A percentile compares a stretch with the other conserved stretches of the same genome.
phyloP scores from a whole-genome alignment of 2,329 filamentous ascomycete genomes.

The Pseudogymnoascus sp. region DNA sequence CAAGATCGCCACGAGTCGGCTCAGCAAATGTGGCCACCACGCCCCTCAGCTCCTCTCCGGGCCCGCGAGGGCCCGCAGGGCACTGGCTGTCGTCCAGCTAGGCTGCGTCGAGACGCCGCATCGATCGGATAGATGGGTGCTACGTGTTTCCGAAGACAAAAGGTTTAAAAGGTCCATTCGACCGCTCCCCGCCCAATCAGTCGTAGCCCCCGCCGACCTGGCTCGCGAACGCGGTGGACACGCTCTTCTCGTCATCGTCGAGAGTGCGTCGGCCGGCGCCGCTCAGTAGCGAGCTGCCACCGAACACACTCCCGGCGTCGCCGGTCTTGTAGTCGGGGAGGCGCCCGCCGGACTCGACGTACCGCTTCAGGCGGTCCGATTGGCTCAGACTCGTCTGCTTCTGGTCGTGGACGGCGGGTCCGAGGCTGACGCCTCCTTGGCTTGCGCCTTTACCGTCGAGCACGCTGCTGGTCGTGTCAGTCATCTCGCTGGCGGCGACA shows the following conservation, averaged over 20 bases:
- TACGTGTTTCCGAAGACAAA: slow-evolving; percentile 11
- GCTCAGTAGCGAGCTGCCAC: slow-evolving; percentile 44
- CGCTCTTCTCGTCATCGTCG: slow-evolving; percentile 94
- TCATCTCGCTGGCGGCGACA: slow-evolving; percentile 82
- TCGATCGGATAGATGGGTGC: slow-evolving; percentile 9
- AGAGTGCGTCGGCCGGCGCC: slow-evolving; percentile 33
- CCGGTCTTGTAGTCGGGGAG: slow-evolving; percentile 45
- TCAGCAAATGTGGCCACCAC: slow-evolving; percentile 8
- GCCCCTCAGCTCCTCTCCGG: slow-evolving; percentile 3
- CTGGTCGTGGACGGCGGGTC: slow-evolving; percentile 36
- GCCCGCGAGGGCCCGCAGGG: slow-evolving; percentile 4
- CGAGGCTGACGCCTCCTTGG: slow-evolving; percentile 79
- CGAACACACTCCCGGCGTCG: slow-evolving; percentile 59
- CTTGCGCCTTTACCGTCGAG: slow-evolving; percentile 67
- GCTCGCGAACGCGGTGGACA: slow-evolving; percentile 94
- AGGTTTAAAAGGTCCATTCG: slow-evolving; percentile 6
- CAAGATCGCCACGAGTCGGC: slow-evolving; percentile 8
- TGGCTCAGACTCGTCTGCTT: slow-evolving; percentile 70
- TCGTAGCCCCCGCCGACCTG: slow-evolving; percentile 59
- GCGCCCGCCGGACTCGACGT: slow-evolving; percentile 78
- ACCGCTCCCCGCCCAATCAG: slow-evolving; percentile 23
- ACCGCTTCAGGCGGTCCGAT: slow-evolving; percentile 86
- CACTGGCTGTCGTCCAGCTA: slow-evolving; percentile 6
- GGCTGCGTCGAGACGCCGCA: slow-evolving; percentile 8
- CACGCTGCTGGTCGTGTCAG: slow-evolving; percentile 73